A percentile compares a stretch with the other conserved stretches of the same genome.
These are phyloP conservation scores for Pythium chondricola DNA, from an alignment of 352 stramenopile genomes.

Conservation along the genomic window DNA sequence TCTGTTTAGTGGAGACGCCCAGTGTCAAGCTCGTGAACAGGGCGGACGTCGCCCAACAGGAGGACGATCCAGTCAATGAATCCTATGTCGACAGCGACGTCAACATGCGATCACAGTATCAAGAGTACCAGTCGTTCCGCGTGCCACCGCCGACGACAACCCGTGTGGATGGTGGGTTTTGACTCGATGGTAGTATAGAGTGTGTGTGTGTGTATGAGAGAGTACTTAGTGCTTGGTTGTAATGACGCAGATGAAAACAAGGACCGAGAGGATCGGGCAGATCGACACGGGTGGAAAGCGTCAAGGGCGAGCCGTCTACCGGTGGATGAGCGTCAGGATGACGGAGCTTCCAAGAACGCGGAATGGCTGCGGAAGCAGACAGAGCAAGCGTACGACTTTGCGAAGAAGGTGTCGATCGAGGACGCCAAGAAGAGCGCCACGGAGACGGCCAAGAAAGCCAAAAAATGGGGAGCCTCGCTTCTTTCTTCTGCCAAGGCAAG, in stretches of 20 bases:
- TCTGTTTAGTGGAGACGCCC: slow-evolving; percentile 28
- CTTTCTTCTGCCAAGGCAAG: slow-evolving; percentile 72
- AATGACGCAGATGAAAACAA: not conserved
- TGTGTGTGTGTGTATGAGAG: too few species aligned
- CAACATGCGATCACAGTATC: slow-evolving; percentile 3
- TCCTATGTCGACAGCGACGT: too few species aligned
- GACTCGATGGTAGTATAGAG: too few species aligned
- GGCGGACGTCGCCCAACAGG: not conserved
- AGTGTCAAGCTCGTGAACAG: slow-evolving; percentile 38
- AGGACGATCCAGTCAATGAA: not conserved
- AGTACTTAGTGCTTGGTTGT: too few species aligned
- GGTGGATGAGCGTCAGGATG: slow-evolving; percentile 31
- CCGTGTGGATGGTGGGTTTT: slow-evolving; percentile 1
- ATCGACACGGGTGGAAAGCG: not conserved
- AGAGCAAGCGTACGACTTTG: slow-evolving; percentile 82
- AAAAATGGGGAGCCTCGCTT: slow-evolving; percentile 80
- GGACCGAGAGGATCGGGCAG: too few species aligned
- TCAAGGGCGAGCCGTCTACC: slow-evolving; percentile 9
- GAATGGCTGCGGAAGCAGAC: slow-evolving; percentile 77
- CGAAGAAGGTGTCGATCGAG: slow-evolving; percentile 85
- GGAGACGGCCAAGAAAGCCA: slow-evolving; percentile 84
- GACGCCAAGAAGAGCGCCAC: slow-evolving; percentile 76
- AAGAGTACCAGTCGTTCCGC: slow-evolving; percentile 12
- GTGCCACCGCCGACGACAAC: not conserved
- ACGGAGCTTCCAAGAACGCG: slow-evolving; percentile 9